A percentile compares a stretch with the other conserved stretches of the same genome.
These are phyloP conservation scores for Plasmodiophora brassicae DNA, from an alignment of 208 protist species.

Conservation along the genomic window DNA sequence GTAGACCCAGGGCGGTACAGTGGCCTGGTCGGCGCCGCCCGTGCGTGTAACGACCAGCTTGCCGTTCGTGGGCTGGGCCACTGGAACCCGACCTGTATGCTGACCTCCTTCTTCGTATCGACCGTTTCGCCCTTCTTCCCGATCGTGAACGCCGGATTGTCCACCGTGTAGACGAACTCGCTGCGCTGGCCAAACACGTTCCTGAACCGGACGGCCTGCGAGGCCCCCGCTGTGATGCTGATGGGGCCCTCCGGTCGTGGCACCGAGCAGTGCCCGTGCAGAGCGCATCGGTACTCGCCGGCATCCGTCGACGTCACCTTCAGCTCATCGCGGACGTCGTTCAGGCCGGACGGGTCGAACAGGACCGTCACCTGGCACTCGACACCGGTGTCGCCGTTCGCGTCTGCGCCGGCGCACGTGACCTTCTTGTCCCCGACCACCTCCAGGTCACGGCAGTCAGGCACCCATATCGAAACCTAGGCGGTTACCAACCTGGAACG, in stretches of 20 bases:
- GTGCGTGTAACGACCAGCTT: background rate
- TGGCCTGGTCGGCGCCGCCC: background rate
- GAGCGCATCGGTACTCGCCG: conserved; percentile 79
- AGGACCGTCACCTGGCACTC: no score
- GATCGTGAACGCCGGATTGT: conserved; percentile 25
- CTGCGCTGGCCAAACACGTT: conserved; percentile 81
- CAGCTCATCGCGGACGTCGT: no score
- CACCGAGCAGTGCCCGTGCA: conserved; percentile 73
- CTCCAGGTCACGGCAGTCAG: no score
- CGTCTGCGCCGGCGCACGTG: no score
- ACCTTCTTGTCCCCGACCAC: no score
- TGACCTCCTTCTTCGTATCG: conserved; percentile 36
- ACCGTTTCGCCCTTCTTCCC: conserved; percentile 41
- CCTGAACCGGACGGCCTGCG: conserved; percentile 72
- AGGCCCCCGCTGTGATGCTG: conserved; percentile 53
- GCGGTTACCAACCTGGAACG: conserved; percentile 58
- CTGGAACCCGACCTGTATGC: background rate
- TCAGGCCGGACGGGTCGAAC: conserved; percentile 81
- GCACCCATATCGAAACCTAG: no score
- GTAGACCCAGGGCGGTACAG: background rate
- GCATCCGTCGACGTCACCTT: conserved; percentile 71
- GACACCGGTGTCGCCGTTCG: no score
- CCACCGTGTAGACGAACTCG: conserved; percentile 74
- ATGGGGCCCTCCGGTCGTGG: conserved; percentile 85
- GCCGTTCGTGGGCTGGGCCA: background rate